A percentile compares a stretch with the other conserved stretches of the same genome.
Evolutionary conservation across 345 rosid species (phyloP).

Genomic region (Brassica carinata): DNA sequence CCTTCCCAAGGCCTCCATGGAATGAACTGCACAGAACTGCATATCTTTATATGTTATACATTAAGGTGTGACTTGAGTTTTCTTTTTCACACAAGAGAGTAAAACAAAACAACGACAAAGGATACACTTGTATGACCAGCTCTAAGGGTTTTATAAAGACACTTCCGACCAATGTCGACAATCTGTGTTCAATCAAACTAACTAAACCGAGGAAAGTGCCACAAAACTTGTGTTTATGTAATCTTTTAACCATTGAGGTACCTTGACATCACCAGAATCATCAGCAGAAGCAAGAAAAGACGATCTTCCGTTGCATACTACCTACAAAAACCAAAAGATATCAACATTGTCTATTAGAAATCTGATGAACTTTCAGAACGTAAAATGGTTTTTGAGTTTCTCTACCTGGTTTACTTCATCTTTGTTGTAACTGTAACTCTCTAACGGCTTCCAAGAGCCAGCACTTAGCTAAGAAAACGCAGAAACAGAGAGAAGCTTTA

Average conservation of each 20-base stretch:
- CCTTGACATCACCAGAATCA: constrained; percentile 89
- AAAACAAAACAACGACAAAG: constrained; percentile 39
- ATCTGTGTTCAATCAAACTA: constrained; percentile 52
- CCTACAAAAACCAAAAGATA: constrained; percentile 1
- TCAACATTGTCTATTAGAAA: neutral
- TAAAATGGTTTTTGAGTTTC: neutral
- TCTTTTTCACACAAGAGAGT: neutral
- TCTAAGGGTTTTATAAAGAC: constrained; percentile 81
- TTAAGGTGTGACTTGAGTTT: constrained; percentile 39
- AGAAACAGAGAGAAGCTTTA: neutral
- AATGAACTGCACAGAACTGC: constrained; percentile 84
- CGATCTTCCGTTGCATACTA: constrained; percentile 64
- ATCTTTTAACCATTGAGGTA: constrained; percentile 15
- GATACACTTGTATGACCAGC: constrained; percentile 90
- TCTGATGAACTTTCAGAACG: neutral
- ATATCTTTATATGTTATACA: constrained; percentile 53
- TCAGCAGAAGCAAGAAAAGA: constrained; percentile 85
- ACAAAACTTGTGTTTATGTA: neutral
- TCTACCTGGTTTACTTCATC: constrained; percentile 90
- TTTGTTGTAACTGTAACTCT: constrained; percentile 69
- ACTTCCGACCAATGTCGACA: constrained; percentile 65
- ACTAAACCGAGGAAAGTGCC: neutral
- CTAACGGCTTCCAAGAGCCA: constrained; percentile 59
- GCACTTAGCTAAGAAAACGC: constrained; percentile 38
- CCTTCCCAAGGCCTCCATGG: constrained; percentile 99